Base-by-base conservation (phyloP, 169 alveolate genomes). In the Eimeria acervulina region DNA sequence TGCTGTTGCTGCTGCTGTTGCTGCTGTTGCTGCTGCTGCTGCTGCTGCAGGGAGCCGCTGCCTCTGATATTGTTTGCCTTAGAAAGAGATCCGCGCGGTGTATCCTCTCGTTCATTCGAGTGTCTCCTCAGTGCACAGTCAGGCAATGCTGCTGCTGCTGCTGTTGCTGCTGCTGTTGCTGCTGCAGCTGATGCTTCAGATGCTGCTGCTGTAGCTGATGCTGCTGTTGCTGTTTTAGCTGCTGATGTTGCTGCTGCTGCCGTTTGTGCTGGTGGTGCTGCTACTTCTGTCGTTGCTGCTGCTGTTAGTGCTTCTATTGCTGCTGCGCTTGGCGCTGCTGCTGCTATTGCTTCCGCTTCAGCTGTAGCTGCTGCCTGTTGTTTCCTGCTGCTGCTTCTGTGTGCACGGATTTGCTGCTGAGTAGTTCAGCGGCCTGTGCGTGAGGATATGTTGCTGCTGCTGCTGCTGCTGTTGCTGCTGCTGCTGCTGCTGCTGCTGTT, bases 191-290 rank as follows among this genome's bases (percentile, higher is more conserved):
- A n/a, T n/a, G n/a, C 55, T 47, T 5, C 55, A 47, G 55, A 5
- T 47, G 12, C 12, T 7, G 55, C 12, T 47, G 55, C 12, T 47
- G 55, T n/a, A n/a, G 10, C 26, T 21, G 40, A 8, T 15, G 7
- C 36, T 10, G 12, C 76, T 66, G 76, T 66, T 42, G 38, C 51
- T 36, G 47, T 33, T 17, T 33, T n/a, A n/a, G n/a, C n/a, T n/a
- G n/a, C n/a, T n/a, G n/a, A n/a, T 80, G 90, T 70, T 47, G 90
- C 90, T 80, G 68, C 70, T 40, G 36, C 87, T 74, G 55, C 87
- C 10, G 44, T 59, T 74, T 12, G 59, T 42, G n/a, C 87, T 36
- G 23, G 68, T n/a, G 70, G 70, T 80, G 90, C 90, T 47, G 90
- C 90, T 80, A 42, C 70, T 40, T 10, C 87, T 74, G 55, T 59